phyloP scores from a whole-genome alignment of 2,329 filamentous ascomycete genomes.

The Bipolaris oryzae region DNA sequence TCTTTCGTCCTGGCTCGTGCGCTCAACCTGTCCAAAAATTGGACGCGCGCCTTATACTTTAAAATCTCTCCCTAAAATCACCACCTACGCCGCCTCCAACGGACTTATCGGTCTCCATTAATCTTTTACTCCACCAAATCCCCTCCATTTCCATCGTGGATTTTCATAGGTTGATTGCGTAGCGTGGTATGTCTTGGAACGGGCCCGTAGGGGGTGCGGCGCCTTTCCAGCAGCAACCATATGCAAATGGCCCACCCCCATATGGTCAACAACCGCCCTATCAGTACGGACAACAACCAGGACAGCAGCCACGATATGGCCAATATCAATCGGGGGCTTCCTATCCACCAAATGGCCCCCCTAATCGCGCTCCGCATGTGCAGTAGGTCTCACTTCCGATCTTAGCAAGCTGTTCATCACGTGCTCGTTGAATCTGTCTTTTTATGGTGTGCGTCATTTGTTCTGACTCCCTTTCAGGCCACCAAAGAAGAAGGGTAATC shows the following conservation, averaged over 20 bases:
- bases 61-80: slow-evolving; percentile 18
- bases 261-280: slow-evolving; percentile 38
- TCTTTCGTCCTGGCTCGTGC: slow-evolving; percentile 37
- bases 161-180: slow-evolving; percentile 3
- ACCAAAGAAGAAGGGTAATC: slow-evolving; percentile 55
- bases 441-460: background rate
- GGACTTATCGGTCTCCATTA: slow-evolving; percentile 9
- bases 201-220: slow-evolving; percentile 41
- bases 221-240: slow-evolving; percentile 43
- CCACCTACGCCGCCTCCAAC: slow-evolving; percentile 7
- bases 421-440: background rate
- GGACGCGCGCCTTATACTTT: slow-evolving; percentile 27
- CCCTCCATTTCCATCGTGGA: slow-evolving; percentile 5
- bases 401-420: slow-evolving; percentile 1
- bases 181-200: slow-evolving; percentile 46
- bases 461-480: slow-evolving; percentile 34
- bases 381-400: slow-evolving; percentile 35
- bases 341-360: slow-evolving; percentile 31
- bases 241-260: slow-evolving; percentile 33
- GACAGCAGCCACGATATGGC: slow-evolving; percentile 36
- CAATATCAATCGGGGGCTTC: slow-evolving; percentile 37
- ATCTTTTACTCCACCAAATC: background rate
- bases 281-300: slow-evolving; percentile 42
- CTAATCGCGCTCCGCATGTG: slow-evolving; percentile 35
- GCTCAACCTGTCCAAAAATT: slow-evolving; percentile 33